phyloP scores from a whole-genome alignment of 345 rosid genomes.

The Hypericum perforatum region DNA sequence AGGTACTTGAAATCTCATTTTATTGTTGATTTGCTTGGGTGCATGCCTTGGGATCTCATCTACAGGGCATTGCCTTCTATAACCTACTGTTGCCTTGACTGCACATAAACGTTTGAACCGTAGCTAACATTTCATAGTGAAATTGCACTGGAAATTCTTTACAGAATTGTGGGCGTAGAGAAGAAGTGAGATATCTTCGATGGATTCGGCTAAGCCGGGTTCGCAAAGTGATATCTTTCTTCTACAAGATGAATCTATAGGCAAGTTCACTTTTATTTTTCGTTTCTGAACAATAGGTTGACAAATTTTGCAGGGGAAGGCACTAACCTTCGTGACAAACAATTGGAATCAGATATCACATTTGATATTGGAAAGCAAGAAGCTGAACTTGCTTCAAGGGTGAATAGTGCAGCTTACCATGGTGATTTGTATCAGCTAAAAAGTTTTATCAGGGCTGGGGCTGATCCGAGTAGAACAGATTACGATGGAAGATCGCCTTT shows the following conservation, averaged over 20 bases:
- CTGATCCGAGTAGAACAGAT: constrained; percentile 79
- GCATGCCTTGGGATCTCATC: constrained; percentile 79
- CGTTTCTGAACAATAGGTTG: not conserved
- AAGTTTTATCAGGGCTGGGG: constrained; percentile 68
- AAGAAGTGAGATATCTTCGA: constrained; percentile 58
- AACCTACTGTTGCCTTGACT: not conserved
- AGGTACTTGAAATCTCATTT: constrained; percentile 77
- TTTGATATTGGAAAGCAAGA: constrained; percentile 92
- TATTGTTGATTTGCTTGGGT: constrained; percentile 52
- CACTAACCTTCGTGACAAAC: constrained; percentile 56
- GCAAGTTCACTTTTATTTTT: too few relatives aligned
- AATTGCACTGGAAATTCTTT: constrained; percentile 5
- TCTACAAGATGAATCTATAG: constrained; percentile 22
- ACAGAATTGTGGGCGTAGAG: constrained; percentile 52
- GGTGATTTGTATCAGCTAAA: constrained; percentile 78
- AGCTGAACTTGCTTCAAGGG: constrained; percentile 83
- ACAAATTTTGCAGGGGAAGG: constrained; percentile 50
- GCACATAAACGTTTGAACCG: not conserved
- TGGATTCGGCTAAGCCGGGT: constrained; percentile 74
- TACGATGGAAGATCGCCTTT: constrained; percentile 90
- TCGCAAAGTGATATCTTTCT: constrained; percentile 43
- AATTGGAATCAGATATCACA: constrained; percentile 68
- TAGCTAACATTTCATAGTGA: not conserved
- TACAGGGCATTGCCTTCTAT: constrained; percentile 43
- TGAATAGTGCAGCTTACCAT: constrained; percentile 73